Conservation (phyloP, 108 stramenopile species). For the Cyclotella sp. region DNA sequence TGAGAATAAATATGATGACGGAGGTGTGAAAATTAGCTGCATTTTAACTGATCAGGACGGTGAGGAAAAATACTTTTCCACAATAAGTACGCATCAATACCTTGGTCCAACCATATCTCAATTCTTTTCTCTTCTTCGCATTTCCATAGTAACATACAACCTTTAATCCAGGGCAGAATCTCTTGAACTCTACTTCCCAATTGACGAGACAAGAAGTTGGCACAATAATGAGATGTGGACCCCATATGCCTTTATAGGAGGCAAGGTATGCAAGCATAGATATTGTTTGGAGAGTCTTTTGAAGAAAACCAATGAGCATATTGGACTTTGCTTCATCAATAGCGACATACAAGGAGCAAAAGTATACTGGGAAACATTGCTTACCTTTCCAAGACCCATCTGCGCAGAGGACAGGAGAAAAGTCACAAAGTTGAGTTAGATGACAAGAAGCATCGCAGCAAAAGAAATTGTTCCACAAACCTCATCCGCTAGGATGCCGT, state of each 20-base stretch:
- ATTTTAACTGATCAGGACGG: background rate
- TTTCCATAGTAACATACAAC: conserved; percentile 97
- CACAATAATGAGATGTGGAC: conserved; percentile 97
- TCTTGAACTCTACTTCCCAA: conserved; percentile 98
- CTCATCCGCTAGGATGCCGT: conserved; percentile 99
- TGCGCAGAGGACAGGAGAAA: no score
- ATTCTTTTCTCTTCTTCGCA: conserved; percentile 90
- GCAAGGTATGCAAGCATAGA: conserved; percentile 94
- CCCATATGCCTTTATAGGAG: conserved; percentile 96
- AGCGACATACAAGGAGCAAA: conserved; percentile 2
- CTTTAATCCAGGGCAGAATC: conserved; percentile 93
- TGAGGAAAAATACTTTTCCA: background rate
- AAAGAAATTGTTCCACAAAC: no score
- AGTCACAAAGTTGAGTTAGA: no score
- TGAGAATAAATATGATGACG: background rate
- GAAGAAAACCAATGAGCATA: conserved; percentile 28
- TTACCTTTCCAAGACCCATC: conserved; percentile 69
- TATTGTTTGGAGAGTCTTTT: conserved; percentile 94
- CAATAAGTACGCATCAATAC: conserved; percentile 23
- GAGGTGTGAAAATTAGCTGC: background rate
- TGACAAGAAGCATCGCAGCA: no score
- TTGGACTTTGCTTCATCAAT: no score
- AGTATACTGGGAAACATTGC: conserved; percentile 8
- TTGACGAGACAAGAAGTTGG: conserved; percentile 97
- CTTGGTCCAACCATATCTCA: conserved; percentile 95